Base-by-base conservation (phyloP, 1,139 yeast species). In the Saccharomycopsis phalli region DNA sequence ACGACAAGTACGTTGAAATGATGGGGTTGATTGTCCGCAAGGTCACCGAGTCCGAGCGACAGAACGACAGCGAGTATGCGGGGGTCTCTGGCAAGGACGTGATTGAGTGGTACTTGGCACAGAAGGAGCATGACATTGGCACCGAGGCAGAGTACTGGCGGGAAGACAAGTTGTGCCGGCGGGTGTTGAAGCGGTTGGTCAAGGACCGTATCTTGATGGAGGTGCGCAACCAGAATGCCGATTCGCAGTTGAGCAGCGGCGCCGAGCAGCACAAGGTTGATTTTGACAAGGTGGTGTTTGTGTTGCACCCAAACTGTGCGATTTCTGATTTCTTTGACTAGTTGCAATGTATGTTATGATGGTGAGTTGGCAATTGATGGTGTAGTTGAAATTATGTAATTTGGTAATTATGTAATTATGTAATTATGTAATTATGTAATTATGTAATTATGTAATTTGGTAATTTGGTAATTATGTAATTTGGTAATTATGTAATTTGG, bases 291-390 rank as follows among this genome's bases (percentile, higher is more conserved):
- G 59, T 65, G 42, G 65, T 80, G 28, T 86, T 81, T 55, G 86
- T 86, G 30, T 66, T 87, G 46, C 97, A 91, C 65, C 97, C 97
- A 41, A 88, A 91, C 58, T 82, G 88, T 63, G 81, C 86, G 16
- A 74, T 81, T 46, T 68, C 79, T 50, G 91, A 80, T 47, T 45
- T 52, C 29, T 55, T 55, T 31, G n/a, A n/a, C n/a, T n/a, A n/a
- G n/a, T n/a, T n/a, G n/a, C n/a, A n/a, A n/a, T n/a, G n/a, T n/a
- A n/a, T n/a, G n/a, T n/a, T n/a, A n/a, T n/a, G n/a, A n/a, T n/a
- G n/a, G n/a, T n/a, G n/a, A n/a, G n/a, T n/a, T n/a, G n/a, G n/a
- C n/a, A n/a, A n/a, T n/a, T n/a, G n/a, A n/a, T n/a, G n/a, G n/a
- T n/a, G n/a, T n/a, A n/a, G n/a, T n/a, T n/a, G n/a, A n/a, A n/a